Base-by-base conservation (phyloP, 768 basidiomycete species). In the Psilocybe cyanescens region DNA sequence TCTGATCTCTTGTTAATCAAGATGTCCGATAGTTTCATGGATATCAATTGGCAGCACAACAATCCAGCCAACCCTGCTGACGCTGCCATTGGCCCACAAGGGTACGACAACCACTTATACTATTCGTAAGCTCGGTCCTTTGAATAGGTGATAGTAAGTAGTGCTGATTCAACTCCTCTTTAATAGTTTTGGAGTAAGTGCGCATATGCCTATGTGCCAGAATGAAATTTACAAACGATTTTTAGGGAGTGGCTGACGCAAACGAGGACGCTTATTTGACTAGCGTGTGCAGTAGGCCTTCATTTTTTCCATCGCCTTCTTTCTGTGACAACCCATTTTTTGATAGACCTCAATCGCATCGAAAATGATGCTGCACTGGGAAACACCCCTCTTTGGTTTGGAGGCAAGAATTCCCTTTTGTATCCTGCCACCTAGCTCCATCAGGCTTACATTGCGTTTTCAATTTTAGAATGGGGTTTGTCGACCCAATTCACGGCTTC, bases 21-120 rank as follows among this genome's bases (percentile, higher is more conserved):
- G 16, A 2, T 55, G 16, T 28, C 30, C 37, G 29, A 4, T 64
- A 93, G 91, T 65, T 92, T 92, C 70, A 92, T 92, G 90, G 90
- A 94, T 65, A 68, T 90, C 50, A 86, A 84, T 61, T 94, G 92
- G 92, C 92, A 94, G 68, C 72, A 78, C 70, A 81, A 88, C 67
- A 80, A 84, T 72, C 89, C 86, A 16, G 11, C 89, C 4, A 94
- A 94, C 68, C 92, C 92, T 12, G 85, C 87, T 6, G 78, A 85
- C 53, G 90, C 87, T 28, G 80, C 81, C 4, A 81, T 82, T 46
- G 92, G 92, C 1, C 88, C 90, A 11, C 88, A 90, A 66, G 76
- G 75, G 28, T 94, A 93, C 65, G 92, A 94, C 66, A 89, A 91
- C 57, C 92, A 93, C 72, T 69, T 94, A 14, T 94, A 92, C 70